Evolutionary conservation across 208 protist genomes (phyloP), one percentile per base, ranked within the genome.

Genomic region (Trypanosoma lewisi): DNA sequence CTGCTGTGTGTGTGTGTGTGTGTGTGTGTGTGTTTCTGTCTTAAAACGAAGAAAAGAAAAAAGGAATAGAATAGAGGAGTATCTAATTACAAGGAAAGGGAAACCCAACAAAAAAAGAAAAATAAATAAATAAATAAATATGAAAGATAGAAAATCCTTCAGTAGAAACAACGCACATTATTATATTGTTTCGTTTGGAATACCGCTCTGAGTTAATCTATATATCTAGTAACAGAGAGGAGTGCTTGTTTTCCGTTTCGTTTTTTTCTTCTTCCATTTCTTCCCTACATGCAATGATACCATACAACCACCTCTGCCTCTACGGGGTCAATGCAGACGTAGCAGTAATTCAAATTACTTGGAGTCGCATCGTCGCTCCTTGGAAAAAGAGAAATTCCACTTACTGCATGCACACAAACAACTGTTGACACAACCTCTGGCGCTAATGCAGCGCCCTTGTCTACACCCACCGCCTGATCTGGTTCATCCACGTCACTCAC

Each of bases 331-430:
- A 91, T 75, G 48, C 79, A 63, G 11, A 87, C 78, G 47, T 85
- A 83, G 57, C 80, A 87, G 62, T 83, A 91, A 68, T 87, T 87
- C 49, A 81, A 50, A 59, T 87, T 85, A 52, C 70, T 79, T 1
- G 80, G 80, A 21, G 48, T 21, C 33, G 72, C 65, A 11, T 66
- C 77, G 49, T 90, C 83, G 11, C 12, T 47, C 21, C 50, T 2
- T 0, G 61, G 63, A 60, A 82, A 83, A 33, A 88, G 54, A 1
- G 12, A 30, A 66, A 79, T 8, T 0, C 63, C 65, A 7, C 47
- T 42, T 0, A 68, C 70, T 1, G 44, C 33, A 9, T 48, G 4
- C n/a, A 81, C 63, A 34, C 70, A 57, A n/a, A 75, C 75, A 30
- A 78, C 67, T 28, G 48, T 71, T n/a, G 71, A 52, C 16, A 70